A percentile compares a stretch with the other conserved stretches of the same genome.
Conservation (phyloP, 1,284 basidiomycete species). For the Serendipita sp. region DNA sequence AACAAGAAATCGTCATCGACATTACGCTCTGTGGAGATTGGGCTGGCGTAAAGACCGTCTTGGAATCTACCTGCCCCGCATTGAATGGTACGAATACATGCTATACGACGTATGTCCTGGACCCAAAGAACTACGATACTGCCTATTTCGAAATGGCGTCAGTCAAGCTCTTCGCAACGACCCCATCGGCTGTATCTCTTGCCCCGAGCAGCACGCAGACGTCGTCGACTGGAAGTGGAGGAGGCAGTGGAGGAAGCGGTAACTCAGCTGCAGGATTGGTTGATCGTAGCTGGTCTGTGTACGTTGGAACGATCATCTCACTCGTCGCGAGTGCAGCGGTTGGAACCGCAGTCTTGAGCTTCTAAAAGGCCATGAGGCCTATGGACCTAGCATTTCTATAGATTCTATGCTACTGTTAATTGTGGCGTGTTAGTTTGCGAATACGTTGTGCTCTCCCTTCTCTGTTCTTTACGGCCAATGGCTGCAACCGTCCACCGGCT, state of each 20-base stretch:
- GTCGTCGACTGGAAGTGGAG: background rate
- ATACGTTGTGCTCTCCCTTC: too few species aligned
- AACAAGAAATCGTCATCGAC: slow-evolving; percentile 44
- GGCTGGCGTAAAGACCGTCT: slow-evolving; percentile 9
- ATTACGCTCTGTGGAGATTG: slow-evolving; percentile 48
- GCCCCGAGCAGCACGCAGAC: background rate
- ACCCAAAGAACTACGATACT: slow-evolving; percentile 45
- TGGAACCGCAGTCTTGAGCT: too few species aligned
- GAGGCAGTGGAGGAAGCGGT: background rate
- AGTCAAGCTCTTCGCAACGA: slow-evolving; percentile 21
- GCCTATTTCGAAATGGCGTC: slow-evolving; percentile 64
- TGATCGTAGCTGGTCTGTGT: background rate
- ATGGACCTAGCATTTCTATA: too few species aligned
- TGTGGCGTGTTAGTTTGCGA: too few species aligned
- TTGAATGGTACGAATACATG: slow-evolving; percentile 52
- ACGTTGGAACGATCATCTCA: background rate
- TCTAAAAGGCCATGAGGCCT: too few species aligned
- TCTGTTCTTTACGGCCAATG: too few species aligned
- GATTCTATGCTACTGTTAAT: too few species aligned
- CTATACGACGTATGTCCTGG: slow-evolving; percentile 64
- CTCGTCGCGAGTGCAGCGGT: too few species aligned
- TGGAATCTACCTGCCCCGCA: slow-evolving; percentile 31
- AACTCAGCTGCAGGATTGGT: background rate
- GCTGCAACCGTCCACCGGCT: too few species aligned
- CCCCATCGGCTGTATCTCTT: background rate